These are phyloP conservation scores for Sporisorium graminicola DNA, from an alignment of 1,284 basidiomycete genomes.

Conservation along the genomic window DNA sequence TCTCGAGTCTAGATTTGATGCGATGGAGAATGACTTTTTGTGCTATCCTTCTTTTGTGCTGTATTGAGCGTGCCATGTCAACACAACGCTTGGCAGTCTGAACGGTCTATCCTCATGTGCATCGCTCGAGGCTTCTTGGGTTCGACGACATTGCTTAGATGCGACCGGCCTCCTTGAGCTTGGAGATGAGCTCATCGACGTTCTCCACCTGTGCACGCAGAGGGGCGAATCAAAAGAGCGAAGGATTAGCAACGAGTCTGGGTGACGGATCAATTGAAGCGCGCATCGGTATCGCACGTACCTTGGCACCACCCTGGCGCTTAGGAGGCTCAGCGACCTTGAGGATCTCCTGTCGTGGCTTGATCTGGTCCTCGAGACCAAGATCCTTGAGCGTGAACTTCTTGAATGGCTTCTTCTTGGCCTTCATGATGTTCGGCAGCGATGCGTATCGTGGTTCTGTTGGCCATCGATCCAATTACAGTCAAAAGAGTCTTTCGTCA, in stretches of 20 bases:
- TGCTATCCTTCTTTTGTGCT: background rate
- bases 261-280: background rate
- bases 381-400: conserved; percentile 85
- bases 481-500: background rate
- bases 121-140: background rate
- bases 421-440: conserved; percentile 73
- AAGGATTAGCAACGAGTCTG: background rate
- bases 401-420: conserved; percentile 97
- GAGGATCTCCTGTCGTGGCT: conserved; percentile 84
- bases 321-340: conserved; percentile 92
- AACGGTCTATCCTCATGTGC: background rate
- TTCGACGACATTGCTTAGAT: conserved; percentile 65
- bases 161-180: conserved; percentile 90
- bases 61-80: background rate
- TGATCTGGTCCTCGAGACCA: conserved; percentile 79
- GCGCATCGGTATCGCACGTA: conserved; percentile 68
- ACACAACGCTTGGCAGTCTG: background rate
- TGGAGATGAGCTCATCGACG: conserved; percentile 90
- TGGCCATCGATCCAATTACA: background rate
- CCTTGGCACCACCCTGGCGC: conserved; percentile 91
- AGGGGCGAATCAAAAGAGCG: background rate
- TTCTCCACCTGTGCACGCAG: conserved; percentile 76
- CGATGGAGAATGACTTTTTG: background rate
- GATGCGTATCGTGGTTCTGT: conserved; percentile 69
- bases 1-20: conserved; percentile 2